Base-by-base conservation (phyloP, 2,329 filamentous ascomycete species). In the Fusarium sp. region DNA sequence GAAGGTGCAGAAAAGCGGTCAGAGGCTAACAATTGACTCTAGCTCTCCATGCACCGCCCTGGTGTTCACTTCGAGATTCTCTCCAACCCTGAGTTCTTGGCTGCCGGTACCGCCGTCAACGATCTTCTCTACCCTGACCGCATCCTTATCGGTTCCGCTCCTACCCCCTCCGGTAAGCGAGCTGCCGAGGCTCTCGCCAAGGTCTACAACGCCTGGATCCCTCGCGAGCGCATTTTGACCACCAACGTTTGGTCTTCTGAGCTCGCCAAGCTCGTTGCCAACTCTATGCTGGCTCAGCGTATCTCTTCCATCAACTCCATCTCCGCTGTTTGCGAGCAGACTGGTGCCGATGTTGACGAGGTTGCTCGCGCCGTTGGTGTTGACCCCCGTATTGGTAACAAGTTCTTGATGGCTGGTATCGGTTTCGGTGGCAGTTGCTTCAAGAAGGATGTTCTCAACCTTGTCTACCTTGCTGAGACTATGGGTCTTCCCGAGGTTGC, bases 351-450 rank as follows among this genome's bases (percentile, higher is more conserved):
- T 71, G 86, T 94, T n/a, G 85, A 90, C 64, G 90, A 94, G 77
- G 86, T 95, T 4, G 85, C 90, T 15, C 81, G 82, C 35, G 87
- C 89, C 7, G 84, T 92, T 30, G 92, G 92, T 49, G 82, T 89
- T 37, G 92, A 95, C 72, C 83, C 84, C 9, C 86, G 92, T 49
- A 92, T 95, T 59, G 92, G 92, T 8, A 82, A 86, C 65, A 88
- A 89, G 75, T 92, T 93, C 79, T 82, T 95, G 40, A 90, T 91
- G 78, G 89, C 92, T 9, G 89, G 89, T 39, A 86, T 93, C 33
- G 92, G 92, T 17, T 95, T 94, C 73, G 92, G 92, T 55, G 92
- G 92, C 20, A 91, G 88, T 63, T 95, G 92, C 79, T 94, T 95
- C 83, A 89, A 90, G 77, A 95, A 95, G 79, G 92, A 95, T 74